Evolutionary conservation across 495 filamentous ascomycete genomes (phyloP), one percentile per base, ranked within the genome.

Genomic region (Aspergillus ellipticus): DNA sequence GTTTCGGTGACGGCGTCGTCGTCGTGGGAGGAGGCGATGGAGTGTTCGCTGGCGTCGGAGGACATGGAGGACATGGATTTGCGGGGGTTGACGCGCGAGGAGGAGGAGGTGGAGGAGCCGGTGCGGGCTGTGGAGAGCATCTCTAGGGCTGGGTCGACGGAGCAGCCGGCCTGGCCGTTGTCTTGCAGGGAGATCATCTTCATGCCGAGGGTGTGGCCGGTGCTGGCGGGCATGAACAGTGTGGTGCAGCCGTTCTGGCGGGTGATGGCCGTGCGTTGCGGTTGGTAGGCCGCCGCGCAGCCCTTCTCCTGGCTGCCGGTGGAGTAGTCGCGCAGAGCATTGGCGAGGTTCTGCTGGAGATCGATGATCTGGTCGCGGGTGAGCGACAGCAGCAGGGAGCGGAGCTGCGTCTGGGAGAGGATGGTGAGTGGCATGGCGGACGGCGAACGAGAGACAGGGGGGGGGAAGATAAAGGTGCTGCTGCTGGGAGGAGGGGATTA

Each of bases 191-290:
- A 85, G 11, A 87, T 75, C 56, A 87, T 81, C 66, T 88, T 88
- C 53, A 88, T 79, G 8, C 84, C 85, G 13, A 83, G 66, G 0
- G 78, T 81, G 28, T 77, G 72, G 49, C 76, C 77, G 15, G 78
- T 82, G 51, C 73, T 82, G 2, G 89, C 89, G 4, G 94, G 94
- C 94, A 97, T 98, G 68, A 96, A 94, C 28, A 97, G 76, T 0
- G 89, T 96, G 3, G 89, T 95, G 41, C 84, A 82, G 35, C 89
- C 87, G 75, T 89, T 86, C 19, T 73, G 78, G 28, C 80, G 80
- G 42, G 83, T 82, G 45, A 93, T 81, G 0, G 85, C 80, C 0
- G 88, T 88, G 45, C 93, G 82, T 52, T 84, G 82, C 0, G 93
- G 92, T 64, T 96, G 90, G 53, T 89, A 86, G 26, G 79, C 75